Conservation (phyloP, 768 basidiomycete genomes). For the Tylopilus balloui region DNA sequence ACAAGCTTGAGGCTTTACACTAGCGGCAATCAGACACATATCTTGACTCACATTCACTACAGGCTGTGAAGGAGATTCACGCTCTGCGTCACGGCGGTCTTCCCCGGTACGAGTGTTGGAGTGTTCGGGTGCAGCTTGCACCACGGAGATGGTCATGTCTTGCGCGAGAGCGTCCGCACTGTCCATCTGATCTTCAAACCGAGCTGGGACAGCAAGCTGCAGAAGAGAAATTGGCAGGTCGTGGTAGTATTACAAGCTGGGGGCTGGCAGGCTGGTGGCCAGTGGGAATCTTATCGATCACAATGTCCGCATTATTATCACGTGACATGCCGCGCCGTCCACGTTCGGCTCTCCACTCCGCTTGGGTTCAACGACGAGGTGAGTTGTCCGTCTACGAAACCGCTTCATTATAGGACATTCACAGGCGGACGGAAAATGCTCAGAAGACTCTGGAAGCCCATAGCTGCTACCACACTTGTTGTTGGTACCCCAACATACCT, state of each 20-base stretch:
- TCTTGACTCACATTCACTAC: conserved; percentile 36
- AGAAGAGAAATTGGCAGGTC: conserved; percentile 14
- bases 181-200: conserved; percentile 12
- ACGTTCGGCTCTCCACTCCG: not conserved
- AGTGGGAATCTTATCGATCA: conserved; percentile 27
- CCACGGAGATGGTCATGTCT: conserved; percentile 4
- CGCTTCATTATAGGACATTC: not conserved
- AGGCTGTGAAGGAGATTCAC: conserved; percentile 23
- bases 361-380: not conserved
- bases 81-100: conserved; percentile 12
- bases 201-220: conserved; percentile 1
- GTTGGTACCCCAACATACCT: conserved; percentile 57
- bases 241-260: conserved; percentile 26
- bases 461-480: conserved; percentile 49
- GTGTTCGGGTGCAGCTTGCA: conserved; percentile 1
- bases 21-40: conserved; percentile 24
- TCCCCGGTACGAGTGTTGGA: not conserved
- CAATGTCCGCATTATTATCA: conserved; percentile 6
- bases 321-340: conserved; percentile 13
- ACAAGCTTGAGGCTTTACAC: conserved; percentile 32
- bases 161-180: conserved; percentile 9
- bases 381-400: not conserved
- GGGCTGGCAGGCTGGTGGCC: conserved; percentile 8
- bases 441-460: conserved; percentile 62
- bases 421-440: conserved; percentile 41